phyloP scores from a whole-genome alignment of 768 basidiomycete species.

The Calocera viscosa region DNA sequence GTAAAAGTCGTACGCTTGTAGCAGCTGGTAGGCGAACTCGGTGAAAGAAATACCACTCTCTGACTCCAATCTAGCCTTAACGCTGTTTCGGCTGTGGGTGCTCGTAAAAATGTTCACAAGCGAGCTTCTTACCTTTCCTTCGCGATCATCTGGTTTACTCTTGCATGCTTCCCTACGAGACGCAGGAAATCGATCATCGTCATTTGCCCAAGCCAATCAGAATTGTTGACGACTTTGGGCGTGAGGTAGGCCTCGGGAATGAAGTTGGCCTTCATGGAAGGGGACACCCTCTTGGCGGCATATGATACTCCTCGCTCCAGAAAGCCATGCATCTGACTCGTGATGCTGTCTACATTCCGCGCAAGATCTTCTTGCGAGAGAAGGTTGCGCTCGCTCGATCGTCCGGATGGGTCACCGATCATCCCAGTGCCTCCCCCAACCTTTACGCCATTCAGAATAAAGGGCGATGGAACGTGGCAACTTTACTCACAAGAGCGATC shows the following conservation, averaged over 20 bases:
- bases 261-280: too few relatives aligned
- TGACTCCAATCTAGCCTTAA: conserved; percentile 63
- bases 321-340: conserved; percentile 54
- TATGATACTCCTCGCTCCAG: conserved; percentile 55
- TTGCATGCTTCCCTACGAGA: conserved; percentile 60
- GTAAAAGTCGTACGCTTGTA: conserved; percentile 94
- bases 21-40: conserved; percentile 92
- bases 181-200: conserved; percentile 74
- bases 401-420: conserved; percentile 94
- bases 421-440: conserved; percentile 92
- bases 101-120: background rate
- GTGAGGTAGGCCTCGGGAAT: conserved; percentile 14
- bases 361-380: conserved; percentile 49
- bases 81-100: conserved; percentile 35
- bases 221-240: conserved; percentile 47
- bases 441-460: conserved; percentile 33
- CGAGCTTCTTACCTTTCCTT: conserved; percentile 68
- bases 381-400: conserved; percentile 63
- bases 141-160: conserved; percentile 80
- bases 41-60: conserved; percentile 92
- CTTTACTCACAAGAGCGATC: conserved; percentile 67
- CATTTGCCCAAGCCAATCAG: conserved; percentile 66
- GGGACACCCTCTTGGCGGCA: conserved; percentile 32
- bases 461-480: conserved; percentile 1
- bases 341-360: conserved; percentile 52